Percentiles rank a stretch among this genome's conserved stretches.
Conservation (phyloP, 257 asterid species). For the Echium plantagineum region DNA sequence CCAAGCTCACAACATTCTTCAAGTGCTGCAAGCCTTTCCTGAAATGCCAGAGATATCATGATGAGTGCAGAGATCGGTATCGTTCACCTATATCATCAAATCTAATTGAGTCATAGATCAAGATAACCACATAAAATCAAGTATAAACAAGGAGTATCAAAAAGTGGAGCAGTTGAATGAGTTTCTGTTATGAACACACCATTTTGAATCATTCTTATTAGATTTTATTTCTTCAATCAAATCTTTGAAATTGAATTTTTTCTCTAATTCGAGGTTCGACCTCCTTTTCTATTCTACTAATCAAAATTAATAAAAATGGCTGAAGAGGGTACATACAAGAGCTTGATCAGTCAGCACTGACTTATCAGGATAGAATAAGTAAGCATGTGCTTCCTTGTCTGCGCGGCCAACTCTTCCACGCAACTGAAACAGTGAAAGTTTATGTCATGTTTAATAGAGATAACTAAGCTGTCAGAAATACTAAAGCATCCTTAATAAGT, state of each 20-base stretch:
- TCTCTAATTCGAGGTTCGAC: not conserved
- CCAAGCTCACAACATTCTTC: slow-evolving; percentile 95
- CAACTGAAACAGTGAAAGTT: slow-evolving; percentile 38
- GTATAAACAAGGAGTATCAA: not conserved
- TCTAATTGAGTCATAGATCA: not conserved
- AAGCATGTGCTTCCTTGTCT: slow-evolving; percentile 96
- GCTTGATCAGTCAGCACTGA: slow-evolving; percentile 84
- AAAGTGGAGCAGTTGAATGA: not conserved
- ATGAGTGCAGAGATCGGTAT: slow-evolving; percentile 13
- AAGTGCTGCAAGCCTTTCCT: slow-evolving; percentile 94
- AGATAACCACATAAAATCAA: not conserved
- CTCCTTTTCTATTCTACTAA: not conserved
- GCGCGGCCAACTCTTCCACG: slow-evolving; percentile 99
- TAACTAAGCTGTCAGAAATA: not conserved
- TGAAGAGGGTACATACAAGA: slow-evolving; percentile 38
- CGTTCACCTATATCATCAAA: not conserved
- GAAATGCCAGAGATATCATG: slow-evolving; percentile 12
- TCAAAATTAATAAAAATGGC: too few species aligned
- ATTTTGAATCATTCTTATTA: not conserved
- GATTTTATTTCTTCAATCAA: not conserved
- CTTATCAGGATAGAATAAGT: slow-evolving; percentile 82
- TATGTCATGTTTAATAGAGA: not conserved
- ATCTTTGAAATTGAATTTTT: not conserved
- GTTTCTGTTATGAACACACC: too few species aligned
- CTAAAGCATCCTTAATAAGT: not conserved